phyloP scores from a whole-genome alignment of 2,329 filamentous ascomycete genomes.

The Ceratocystis harringtonii region DNA sequence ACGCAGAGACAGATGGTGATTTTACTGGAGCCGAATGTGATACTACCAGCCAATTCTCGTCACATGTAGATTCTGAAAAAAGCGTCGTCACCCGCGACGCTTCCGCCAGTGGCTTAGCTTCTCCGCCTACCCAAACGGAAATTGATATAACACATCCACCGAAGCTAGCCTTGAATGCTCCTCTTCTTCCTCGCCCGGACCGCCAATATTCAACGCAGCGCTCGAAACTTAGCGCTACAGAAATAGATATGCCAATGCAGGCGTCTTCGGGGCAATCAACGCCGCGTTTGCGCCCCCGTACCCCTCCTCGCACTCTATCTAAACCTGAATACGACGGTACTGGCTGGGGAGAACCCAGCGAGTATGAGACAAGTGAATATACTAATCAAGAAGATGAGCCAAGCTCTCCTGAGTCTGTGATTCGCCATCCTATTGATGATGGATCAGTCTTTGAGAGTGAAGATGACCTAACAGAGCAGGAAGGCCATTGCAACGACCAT shows the following conservation, averaged over 20 bases:
- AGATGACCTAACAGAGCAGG: constrained; percentile 24
- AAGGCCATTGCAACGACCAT: constrained; percentile 9
- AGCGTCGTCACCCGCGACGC: constrained; percentile 21
- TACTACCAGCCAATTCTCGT: constrained; percentile 25
- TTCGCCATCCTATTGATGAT: constrained; percentile 51
- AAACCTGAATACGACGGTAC: constrained; percentile 51
- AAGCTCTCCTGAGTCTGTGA: constrained; percentile 76
- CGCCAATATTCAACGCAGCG: constrained; percentile 5
- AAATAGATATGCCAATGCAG: background rate
- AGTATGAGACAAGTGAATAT: constrained; percentile 22
- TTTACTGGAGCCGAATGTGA: constrained; percentile 19
- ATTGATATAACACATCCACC: constrained; percentile 16
- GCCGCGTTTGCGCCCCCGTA: constrained; percentile 28
- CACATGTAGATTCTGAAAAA: constrained; percentile 21
- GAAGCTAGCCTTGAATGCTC: constrained; percentile 20
- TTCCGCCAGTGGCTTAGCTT: constrained; percentile 11
- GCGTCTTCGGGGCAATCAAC: background rate
- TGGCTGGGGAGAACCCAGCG: constrained; percentile 40
- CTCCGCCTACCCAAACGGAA: constrained; percentile 12
- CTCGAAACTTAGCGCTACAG: background rate
- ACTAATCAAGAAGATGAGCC: constrained; percentile 39
- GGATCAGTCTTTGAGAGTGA: constrained; percentile 20
- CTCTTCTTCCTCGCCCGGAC: constrained; percentile 22
- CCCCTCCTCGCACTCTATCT: constrained; percentile 32
- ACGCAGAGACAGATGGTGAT: constrained; percentile 31